Base-by-base conservation (phyloP, 768 basidiomycete genomes). In the Calocera cornea region DNA sequence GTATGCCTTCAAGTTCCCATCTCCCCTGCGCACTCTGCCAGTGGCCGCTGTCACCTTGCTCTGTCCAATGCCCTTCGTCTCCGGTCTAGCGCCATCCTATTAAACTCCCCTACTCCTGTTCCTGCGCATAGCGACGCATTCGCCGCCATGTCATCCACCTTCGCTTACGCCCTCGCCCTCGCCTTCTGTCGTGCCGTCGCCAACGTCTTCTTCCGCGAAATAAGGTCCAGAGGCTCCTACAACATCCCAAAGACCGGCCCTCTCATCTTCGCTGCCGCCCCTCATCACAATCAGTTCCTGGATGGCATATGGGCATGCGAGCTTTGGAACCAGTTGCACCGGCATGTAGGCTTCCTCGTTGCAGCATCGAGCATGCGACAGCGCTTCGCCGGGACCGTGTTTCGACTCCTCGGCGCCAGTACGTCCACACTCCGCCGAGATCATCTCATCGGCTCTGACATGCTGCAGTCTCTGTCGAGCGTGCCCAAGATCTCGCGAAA, bases 231-330 rank as follows among this genome's bases (percentile, higher is more conserved):
- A 76, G 92, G 95, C 64, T 90, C 94, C 36, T 97, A 90, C 83
- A 91, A 97, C 75, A 91, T 98, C 68, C 95, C 95, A 29, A 83
- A 82, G 67, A 84, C 90, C 68, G 95, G 93, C 0, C 90, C 95
- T 1, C 85, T 95, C 66, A 91, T 98, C 70, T 94, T 97, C 76
- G 92, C 92, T 64, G 92, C 84, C 47, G 95, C 91, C 11, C 94
- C 94, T 44, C 94, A 97, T 76, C 86, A 87, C 73, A 97, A 97
- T 76, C 92, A 97, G 92, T 97, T 98, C 76, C 83, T 97, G 66
- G 95, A 98, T 74, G 78, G 97, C 64, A 81, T 97, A 65, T 78
- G 97, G 50, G 86, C 84, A 67, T 83, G 91, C 67, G 89, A 97
- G 75, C 92, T 92, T 22, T 85, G 89, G 76, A 85, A 87, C 71